These are phyloP conservation scores for Candida lessepsii DNA, from an alignment of 805 yeast genomes.

Conservation along the genomic window DNA sequence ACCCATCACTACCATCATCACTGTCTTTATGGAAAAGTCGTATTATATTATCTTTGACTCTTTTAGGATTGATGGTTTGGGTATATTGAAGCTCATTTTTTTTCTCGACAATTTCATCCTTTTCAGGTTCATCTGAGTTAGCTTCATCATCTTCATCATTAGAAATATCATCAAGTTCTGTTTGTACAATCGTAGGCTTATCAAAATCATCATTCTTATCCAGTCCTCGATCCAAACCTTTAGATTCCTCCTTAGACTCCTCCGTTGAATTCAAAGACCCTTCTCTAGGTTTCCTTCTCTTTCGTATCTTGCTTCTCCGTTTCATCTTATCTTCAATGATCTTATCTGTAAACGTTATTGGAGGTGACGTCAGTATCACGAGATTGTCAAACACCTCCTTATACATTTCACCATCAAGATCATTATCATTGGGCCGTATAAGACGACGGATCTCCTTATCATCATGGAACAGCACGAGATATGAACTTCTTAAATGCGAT, in stretches of 20 bases:
- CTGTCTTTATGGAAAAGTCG: slow-evolving; percentile 14
- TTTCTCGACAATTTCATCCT: neutral
- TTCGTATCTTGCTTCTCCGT: neutral
- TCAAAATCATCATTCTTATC: slow-evolving; percentile 6
- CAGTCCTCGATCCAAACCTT: too few relatives aligned
- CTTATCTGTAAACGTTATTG: slow-evolving; percentile 17
- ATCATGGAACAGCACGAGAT: slow-evolving; percentile 22
- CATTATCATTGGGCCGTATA: slow-evolving; percentile 18
- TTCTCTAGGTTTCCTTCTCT: slow-evolving; percentile 2
- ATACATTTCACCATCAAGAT: slow-evolving; percentile 12
- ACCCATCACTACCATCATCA: slow-evolving; percentile 16
- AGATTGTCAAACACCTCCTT: slow-evolving; percentile 11
- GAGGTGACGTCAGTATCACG: slow-evolving; percentile 27
- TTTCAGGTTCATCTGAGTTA: neutral
- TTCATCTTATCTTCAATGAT: slow-evolving; percentile 2
- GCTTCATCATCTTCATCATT: slow-evolving; percentile 4
- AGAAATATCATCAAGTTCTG: slow-evolving; percentile 2
- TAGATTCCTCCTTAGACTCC: neutral
- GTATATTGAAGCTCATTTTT: slow-evolving; percentile 10
- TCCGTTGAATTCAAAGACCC: neutral
- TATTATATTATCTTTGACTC: slow-evolving; percentile 11
- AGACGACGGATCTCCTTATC: slow-evolving; percentile 23
- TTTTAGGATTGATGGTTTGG: slow-evolving; percentile 11
- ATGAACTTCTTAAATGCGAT: slow-evolving; percentile 28
- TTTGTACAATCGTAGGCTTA: slow-evolving; percentile 3